These are phyloP conservation scores for Paecilomyces niveus DNA, from an alignment of 2,329 filamentous ascomycete species.

Conservation along the genomic window DNA sequence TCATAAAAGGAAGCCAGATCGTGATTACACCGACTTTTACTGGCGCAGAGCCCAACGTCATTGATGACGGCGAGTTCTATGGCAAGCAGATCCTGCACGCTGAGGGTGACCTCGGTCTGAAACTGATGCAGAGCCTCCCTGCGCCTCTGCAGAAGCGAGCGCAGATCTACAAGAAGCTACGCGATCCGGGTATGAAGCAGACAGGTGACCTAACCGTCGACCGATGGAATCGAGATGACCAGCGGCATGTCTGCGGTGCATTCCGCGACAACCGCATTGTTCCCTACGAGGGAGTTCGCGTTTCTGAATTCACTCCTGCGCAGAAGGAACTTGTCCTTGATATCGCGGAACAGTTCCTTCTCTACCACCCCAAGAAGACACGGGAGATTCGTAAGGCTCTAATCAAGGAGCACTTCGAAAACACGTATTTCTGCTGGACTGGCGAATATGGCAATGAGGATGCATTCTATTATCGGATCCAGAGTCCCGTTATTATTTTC, in stretches of 20 bases:
- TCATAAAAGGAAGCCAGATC: slow-evolving; percentile 59
- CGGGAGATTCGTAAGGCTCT: slow-evolving; percentile 50
- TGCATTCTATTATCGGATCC: slow-evolving; percentile 70
- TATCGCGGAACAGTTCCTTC: slow-evolving; percentile 58
- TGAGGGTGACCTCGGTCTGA: slow-evolving; percentile 59
- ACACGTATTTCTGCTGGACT: slow-evolving; percentile 75
- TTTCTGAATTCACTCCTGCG: slow-evolving; percentile 33
- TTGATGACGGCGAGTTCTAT: slow-evolving; percentile 56
- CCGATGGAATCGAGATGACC: slow-evolving; percentile 74
- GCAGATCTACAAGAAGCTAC: slow-evolving; percentile 33
- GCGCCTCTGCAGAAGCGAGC: slow-evolving; percentile 42
- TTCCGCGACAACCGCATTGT: slow-evolving; percentile 72
- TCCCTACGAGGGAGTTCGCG: slow-evolving; percentile 62
- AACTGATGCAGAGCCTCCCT: slow-evolving; percentile 60
- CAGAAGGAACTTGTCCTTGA: slow-evolving; percentile 51
- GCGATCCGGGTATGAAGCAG: neutral
- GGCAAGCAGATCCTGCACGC: slow-evolving; percentile 60
- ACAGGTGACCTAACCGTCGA: slow-evolving; percentile 13
- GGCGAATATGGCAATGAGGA: slow-evolving; percentile 60
- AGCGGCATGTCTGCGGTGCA: slow-evolving; percentile 69
- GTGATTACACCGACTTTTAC: slow-evolving; percentile 70
- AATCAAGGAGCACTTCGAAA: slow-evolving; percentile 50
- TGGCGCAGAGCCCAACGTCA: slow-evolving; percentile 70
- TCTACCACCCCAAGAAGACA: slow-evolving; percentile 57
- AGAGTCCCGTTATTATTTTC: slow-evolving; percentile 65